These are phyloP conservation scores for Taphrina wiesneri DNA, from an alignment of 1,139 yeast species.

Conservation along the genomic window DNA sequence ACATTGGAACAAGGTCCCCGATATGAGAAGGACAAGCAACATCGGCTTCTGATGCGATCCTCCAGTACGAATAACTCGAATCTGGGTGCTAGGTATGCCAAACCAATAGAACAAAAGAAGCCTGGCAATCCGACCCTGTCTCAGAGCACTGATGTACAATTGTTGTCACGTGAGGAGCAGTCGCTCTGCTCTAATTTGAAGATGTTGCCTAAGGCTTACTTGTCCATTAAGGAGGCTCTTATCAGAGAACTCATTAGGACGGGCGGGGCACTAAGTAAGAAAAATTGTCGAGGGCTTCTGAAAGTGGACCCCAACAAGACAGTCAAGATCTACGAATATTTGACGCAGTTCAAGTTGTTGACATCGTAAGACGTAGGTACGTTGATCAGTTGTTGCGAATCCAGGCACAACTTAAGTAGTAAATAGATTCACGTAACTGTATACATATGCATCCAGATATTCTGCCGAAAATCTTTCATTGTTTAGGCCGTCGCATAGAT, in stretches of 20 bases:
- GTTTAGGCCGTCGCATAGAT: too few relatives aligned
- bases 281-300: constrained; percentile 76
- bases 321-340: constrained; percentile 84
- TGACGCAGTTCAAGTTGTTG: constrained; percentile 87
- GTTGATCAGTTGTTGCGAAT: too few relatives aligned
- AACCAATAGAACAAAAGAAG: constrained; percentile 17
- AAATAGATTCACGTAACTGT: not conserved
- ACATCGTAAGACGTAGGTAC: not conserved
- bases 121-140: constrained; percentile 59
- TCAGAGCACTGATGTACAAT: constrained; percentile 77
- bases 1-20: constrained; percentile 78
- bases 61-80: constrained; percentile 41
- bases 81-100: constrained; percentile 4
- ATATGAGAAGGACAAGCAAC: constrained; percentile 83
- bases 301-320: constrained; percentile 87
- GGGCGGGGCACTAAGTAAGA: constrained; percentile 79
- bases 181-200: constrained; percentile 78
- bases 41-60: constrained; percentile 31
- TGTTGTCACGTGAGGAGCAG: constrained; percentile 82
- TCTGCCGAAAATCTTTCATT: too few relatives aligned
- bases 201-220: constrained; percentile 86
- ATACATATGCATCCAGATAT: too few relatives aligned
- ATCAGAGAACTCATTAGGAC: constrained; percentile 83
- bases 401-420: not conserved
- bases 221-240: constrained; percentile 88